A percentile compares a stretch with the other conserved stretches of the same genome.
Conservation (phyloP, 2,329 filamentous ascomycete species). For the Bipolaris gigantea region DNA sequence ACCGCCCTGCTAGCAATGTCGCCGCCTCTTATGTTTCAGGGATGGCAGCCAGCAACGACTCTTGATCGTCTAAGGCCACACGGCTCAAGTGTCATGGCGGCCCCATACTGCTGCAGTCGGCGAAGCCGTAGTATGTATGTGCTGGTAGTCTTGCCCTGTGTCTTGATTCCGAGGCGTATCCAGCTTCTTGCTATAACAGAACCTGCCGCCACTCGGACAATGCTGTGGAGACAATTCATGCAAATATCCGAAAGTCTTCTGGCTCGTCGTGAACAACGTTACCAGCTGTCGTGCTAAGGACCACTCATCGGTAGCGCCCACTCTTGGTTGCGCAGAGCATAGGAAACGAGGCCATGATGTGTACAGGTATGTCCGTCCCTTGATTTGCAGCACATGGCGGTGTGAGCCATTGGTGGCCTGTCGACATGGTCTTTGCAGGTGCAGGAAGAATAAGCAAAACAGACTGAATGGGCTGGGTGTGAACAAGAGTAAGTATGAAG, state of each 20-base stretch:
- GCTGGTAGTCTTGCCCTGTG: not conserved
- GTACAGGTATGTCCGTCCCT: slow-evolving; percentile 5
- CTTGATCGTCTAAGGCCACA: slow-evolving; percentile 7
- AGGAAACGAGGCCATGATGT: slow-evolving; percentile 3
- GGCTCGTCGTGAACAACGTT: not conserved
- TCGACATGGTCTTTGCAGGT: not conserved
- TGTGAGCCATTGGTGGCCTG: not conserved
- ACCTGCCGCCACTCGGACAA: not conserved
- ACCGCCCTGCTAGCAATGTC: slow-evolving; percentile 31
- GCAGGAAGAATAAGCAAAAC: not conserved
- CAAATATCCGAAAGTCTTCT: not conserved
- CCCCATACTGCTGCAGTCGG: slow-evolving; percentile 10
- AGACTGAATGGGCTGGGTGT: too few species aligned
- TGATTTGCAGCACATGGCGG: slow-evolving; percentile 2
- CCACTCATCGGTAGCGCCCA: not conserved
- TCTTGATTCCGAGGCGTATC: not conserved
- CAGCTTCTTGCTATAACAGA: not conserved
- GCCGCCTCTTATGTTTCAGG: slow-evolving; percentile 32
- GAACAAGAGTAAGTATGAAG: too few species aligned
- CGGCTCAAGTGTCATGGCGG: slow-evolving; percentile 19
- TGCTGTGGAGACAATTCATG: not conserved
- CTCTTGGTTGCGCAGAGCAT: not conserved
- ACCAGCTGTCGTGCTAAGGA: not conserved
- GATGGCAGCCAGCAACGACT: slow-evolving; percentile 16
- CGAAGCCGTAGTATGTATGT: slow-evolving; percentile 9